Evolutionary conservation across 2,329 filamentous ascomycete species (phyloP).

Genomic region (Penicillium sp.): DNA sequence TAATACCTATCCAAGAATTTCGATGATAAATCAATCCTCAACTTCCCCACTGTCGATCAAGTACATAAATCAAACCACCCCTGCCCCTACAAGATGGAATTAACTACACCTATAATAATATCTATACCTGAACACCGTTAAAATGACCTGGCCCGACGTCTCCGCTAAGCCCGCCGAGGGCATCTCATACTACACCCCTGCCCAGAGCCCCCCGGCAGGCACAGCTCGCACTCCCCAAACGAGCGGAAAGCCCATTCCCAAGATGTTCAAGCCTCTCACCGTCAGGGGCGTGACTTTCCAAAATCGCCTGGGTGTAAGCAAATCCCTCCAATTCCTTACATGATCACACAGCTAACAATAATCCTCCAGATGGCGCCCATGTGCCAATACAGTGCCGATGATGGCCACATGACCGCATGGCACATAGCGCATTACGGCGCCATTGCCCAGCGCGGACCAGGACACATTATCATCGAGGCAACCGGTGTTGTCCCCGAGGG

Average conservation of each 20-base stretch:
- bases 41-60: neutral
- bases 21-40: conserved; percentile 2
- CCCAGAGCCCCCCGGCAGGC: conserved; percentile 38
- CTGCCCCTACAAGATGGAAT: neutral
- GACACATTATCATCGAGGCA: conserved; percentile 74
- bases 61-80: neutral
- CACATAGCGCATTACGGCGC: conserved; percentile 81
- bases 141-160: conserved; percentile 34
- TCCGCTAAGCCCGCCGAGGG: conserved; percentile 36
- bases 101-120: neutral
- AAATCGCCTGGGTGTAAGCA: conserved; percentile 59
- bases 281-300: conserved; percentile 60
- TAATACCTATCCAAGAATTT: neutral
- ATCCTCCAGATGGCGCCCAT: conserved; percentile 46
- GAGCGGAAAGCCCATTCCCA: conserved; percentile 46
- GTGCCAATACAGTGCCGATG: conserved; percentile 64
- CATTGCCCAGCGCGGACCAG: conserved; percentile 74
- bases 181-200: conserved; percentile 44
- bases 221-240: conserved; percentile 44
- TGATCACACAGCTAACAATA: neutral
- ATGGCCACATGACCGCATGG: conserved; percentile 75
- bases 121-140: neutral
- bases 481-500: conserved; percentile 73
- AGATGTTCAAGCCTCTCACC: conserved; percentile 59
- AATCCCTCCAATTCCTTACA: neutral